Evolutionary conservation across 2,329 filamentous ascomycete genomes (phyloP), one percentile per base, ranked within the genome.

Genomic region (Alternaria alternata): DNA sequence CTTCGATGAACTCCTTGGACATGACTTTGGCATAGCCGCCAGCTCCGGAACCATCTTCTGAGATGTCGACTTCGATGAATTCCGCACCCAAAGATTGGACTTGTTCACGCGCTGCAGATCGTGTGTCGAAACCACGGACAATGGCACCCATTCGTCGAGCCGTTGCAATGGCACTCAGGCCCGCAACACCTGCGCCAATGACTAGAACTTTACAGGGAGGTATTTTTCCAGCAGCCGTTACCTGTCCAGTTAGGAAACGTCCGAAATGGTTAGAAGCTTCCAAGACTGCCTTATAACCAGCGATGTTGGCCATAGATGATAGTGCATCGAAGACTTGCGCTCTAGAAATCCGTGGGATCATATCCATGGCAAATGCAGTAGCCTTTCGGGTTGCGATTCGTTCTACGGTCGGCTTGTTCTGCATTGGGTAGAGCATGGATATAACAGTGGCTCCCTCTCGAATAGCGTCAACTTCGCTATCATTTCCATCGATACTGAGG

Each of bases 251-350:
- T 67, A 96, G 80, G 74, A 96, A 96, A 46, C 93, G 88, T 53
- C 93, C 93, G 78, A 96, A 97, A 64, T 91, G 88, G 78, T 96
- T 96, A 14, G 92, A 94, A 1, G 93, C 93, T 78, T 96, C 93
- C 43, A 96, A 82, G 1, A 96, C 92, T 41, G 93, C 93, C 79
- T 96, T 96, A 81, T 97, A 97, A 0, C 93, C 93, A 22, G 93
- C 92, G 80, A 96, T 96, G 70, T 96, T 96, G 61, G 93, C 93
- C 93, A 96, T 96, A 9, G 91, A 95, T 77, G 92, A 93, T 57
- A 96, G 83, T 0, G 92, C 93, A 79, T 96, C 93, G 70, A 96
- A 96, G 0, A 91, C 89, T 75, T 96, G 93, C 1, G 93, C 93
- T 47, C 93, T 87, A 1, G 93, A 96, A 69, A 96, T 96, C 41